A percentile compares a stretch with the other conserved stretches of the same genome.
Conservation (phyloP, 352 stramenopile species). For the Globisporangium carolinianum region DNA sequence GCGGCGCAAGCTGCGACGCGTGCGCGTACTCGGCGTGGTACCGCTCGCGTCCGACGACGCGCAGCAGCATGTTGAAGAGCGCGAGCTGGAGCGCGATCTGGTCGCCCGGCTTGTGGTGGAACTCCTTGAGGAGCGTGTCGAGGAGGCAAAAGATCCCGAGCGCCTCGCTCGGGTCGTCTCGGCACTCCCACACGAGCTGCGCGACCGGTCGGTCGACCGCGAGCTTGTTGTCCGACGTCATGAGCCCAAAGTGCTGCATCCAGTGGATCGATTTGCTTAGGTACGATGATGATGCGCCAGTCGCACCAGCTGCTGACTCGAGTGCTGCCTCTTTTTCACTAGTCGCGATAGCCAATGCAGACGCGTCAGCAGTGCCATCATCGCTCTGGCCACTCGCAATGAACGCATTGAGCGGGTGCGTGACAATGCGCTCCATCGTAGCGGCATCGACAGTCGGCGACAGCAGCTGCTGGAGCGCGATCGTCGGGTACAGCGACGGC, state of each 20-base stretch:
- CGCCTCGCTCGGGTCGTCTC: slow-evolving; percentile 71
- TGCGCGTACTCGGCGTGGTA: slow-evolving; percentile 72
- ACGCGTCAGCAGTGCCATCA: slow-evolving; percentile 7
- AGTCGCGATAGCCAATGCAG: background rate
- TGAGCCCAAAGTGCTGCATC: slow-evolving; percentile 85
- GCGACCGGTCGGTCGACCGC: slow-evolving; percentile 66
- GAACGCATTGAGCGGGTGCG: slow-evolving; percentile 76
- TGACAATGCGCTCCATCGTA: slow-evolving; percentile 85
- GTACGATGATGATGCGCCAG: slow-evolving; percentile 21
- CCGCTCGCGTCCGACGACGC: slow-evolving; percentile 69
- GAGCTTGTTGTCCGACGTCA: slow-evolving; percentile 69
- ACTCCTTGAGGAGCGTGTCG: slow-evolving; percentile 71
- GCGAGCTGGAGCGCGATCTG: slow-evolving; percentile 76
- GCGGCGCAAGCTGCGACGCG: slow-evolving; percentile 41
- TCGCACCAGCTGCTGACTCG: no score
- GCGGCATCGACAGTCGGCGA: slow-evolving; percentile 88
- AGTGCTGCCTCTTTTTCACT: slow-evolving; percentile 31
- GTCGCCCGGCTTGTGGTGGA: slow-evolving; percentile 81
- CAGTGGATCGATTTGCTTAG: slow-evolving; percentile 87
- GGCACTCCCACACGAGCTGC: slow-evolving; percentile 80
- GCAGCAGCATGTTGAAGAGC: slow-evolving; percentile 84
- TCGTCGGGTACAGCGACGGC: slow-evolving; percentile 89
- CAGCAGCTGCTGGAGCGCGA: slow-evolving; percentile 89
- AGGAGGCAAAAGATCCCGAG: slow-evolving; percentile 79
- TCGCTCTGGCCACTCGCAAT: slow-evolving; percentile 29